Evolutionary conservation across 768 basidiomycete species (phyloP).

Genomic region (Hygrophoropsis aurantiaca): DNA sequence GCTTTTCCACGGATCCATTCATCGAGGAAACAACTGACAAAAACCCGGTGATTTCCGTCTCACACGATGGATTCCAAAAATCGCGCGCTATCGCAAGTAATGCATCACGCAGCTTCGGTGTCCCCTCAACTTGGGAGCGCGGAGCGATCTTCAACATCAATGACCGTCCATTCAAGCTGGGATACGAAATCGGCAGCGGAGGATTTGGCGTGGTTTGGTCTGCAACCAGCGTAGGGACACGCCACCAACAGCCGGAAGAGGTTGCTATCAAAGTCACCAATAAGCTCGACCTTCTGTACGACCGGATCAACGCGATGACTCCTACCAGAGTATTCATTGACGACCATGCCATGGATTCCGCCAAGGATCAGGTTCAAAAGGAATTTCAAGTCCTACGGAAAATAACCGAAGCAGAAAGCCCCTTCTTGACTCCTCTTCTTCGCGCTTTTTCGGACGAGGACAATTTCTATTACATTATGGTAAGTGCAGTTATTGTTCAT

Average conservation of each 20-base stretch:
- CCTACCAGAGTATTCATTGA: no score
- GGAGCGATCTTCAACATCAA: not conserved
- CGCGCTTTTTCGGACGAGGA: conserved; percentile 8
- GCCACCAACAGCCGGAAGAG: not conserved
- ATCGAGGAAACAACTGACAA: no score
- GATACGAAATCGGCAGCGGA: conserved; percentile 14
- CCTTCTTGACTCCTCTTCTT: conserved; percentile 11
- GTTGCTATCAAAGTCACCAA: conserved; percentile 2
- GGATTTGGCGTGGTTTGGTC: conserved; percentile 15
- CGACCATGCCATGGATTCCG: no score
- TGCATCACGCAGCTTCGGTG: no score
- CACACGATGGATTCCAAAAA: no score
- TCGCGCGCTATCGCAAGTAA: no score
- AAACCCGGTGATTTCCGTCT: no score
- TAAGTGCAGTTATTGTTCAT: not conserved
- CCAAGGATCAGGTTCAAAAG: not conserved
- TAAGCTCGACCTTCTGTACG: not conserved
- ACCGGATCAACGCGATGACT: not conserved
- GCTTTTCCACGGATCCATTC: no score
- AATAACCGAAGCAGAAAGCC: not conserved
- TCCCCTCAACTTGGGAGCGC: not conserved
- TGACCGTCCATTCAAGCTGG: conserved; percentile 12
- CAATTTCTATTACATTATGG: conserved; percentile 15
- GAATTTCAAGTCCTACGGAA: not conserved
- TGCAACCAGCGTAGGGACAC: conserved; percentile 7